Evolutionary conservation across 176 grass and related monocot genomes (phyloP).

Genomic region (Avena atlantica): DNA sequence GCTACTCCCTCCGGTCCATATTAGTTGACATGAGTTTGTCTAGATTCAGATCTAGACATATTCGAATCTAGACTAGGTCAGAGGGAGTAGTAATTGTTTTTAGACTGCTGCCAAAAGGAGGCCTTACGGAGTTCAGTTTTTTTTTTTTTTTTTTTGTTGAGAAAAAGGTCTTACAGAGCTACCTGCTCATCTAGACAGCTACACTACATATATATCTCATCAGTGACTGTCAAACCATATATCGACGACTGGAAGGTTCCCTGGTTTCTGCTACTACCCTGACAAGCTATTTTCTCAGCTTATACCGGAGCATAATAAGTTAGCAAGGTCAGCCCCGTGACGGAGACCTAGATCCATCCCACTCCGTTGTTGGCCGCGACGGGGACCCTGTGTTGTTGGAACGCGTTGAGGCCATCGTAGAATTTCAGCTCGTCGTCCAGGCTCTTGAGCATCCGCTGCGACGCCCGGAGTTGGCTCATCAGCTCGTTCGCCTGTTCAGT

Average conservation of each 20-base stretch:
- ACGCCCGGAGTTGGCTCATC: slow-evolving; percentile 1
- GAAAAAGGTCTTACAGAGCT: background rate
- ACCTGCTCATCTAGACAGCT: background rate
- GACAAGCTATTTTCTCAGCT: background rate
- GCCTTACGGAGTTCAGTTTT: background rate
- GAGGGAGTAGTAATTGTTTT: too few relatives aligned
- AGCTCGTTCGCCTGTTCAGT: slow-evolving; percentile 21
- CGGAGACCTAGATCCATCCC: background rate
- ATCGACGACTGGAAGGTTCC: background rate
- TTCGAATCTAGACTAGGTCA: too few relatives aligned
- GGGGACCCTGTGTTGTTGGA: background rate
- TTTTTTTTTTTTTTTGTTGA: too few relatives aligned
- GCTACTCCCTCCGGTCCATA: too few relatives aligned
- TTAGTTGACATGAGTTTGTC: too few relatives aligned
- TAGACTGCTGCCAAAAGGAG: background rate
- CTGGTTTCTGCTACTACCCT: background rate
- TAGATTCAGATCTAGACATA: too few relatives aligned
- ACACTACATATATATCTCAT: background rate
- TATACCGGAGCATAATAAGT: slow-evolving; percentile 3
- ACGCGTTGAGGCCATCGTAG: background rate
- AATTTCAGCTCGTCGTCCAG: slow-evolving; percentile 10
- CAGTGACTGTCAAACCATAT: background rate
- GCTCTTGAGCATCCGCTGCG: background rate
- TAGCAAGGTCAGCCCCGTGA: background rate
- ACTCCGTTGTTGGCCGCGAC: background rate